A percentile compares a stretch with the other conserved stretches of the same genome.
Evolutionary conservation across 2,329 filamentous ascomycete genomes (phyloP).

Genomic region (Pyricularia pennisetigena): DNA sequence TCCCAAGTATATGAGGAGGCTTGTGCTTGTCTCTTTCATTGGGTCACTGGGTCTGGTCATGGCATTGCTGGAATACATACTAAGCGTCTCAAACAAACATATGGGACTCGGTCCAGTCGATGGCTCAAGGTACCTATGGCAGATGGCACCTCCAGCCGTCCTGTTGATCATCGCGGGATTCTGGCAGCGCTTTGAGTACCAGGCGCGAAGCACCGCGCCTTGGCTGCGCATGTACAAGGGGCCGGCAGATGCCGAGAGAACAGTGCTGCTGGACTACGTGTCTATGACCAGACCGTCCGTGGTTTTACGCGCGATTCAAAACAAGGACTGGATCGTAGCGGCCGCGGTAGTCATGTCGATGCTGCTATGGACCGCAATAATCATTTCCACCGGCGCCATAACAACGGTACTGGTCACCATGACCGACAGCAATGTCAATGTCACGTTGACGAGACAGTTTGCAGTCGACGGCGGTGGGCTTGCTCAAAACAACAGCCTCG

Average conservation of each 20-base stretch:
- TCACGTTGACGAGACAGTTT: conserved; percentile 20
- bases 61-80: conserved; percentile 19
- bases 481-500: background rate
- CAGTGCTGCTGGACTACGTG: conserved; percentile 25
- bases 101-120: conserved; percentile 13
- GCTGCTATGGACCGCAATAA: conserved; percentile 21
- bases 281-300: conserved; percentile 18
- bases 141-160: conserved; percentile 23
- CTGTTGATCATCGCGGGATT: conserved; percentile 21
- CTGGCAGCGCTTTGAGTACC: conserved; percentile 28
- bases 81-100: conserved; percentile 21
- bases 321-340: conserved; percentile 24
- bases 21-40: conserved; percentile 19
- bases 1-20: conserved; percentile 23
- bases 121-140: conserved; percentile 23
- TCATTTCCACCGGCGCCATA: conserved; percentile 26
- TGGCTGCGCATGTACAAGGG: conserved; percentile 24
- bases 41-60: conserved; percentile 18
- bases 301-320: conserved; percentile 18
- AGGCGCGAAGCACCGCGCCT: conserved; percentile 25
- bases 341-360: conserved; percentile 16
- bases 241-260: conserved; percentile 18
- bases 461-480: conserved; percentile 15
- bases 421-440: conserved; percentile 12
- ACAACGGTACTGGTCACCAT: conserved; percentile 19